phyloP scores from a whole-genome alignment of 2,329 filamentous ascomycete species.

The Neurospora crassa region DNA sequence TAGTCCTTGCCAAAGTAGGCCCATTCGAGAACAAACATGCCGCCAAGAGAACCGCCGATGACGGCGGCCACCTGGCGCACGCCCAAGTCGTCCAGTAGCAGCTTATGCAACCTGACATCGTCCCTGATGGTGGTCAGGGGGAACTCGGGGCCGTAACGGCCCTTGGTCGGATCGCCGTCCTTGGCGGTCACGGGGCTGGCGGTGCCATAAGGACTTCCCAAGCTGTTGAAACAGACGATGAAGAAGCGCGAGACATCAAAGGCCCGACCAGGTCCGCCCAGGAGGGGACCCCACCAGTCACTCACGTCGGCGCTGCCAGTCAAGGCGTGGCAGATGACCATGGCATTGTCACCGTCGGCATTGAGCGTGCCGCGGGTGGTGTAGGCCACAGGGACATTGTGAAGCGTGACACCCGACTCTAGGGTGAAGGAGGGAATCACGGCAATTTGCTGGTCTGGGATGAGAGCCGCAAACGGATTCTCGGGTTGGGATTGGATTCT shows the following conservation, averaged over 20 bases:
- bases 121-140: slow-evolving; percentile 91
- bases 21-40: slow-evolving; percentile 87
- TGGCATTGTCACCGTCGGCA: slow-evolving; percentile 51
- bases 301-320: slow-evolving; percentile 77
- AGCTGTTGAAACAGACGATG: slow-evolving; percentile 75
- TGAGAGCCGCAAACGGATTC: slow-evolving; percentile 81
- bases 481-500: slow-evolving; percentile 64
- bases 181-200: slow-evolving; percentile 85
- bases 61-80: slow-evolving; percentile 70
- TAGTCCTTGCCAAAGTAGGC: slow-evolving; percentile 85
- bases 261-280: slow-evolving; percentile 67
- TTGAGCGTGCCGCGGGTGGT: slow-evolving; percentile 55
- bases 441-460: slow-evolving; percentile 80
- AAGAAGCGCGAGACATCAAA: slow-evolving; percentile 81
- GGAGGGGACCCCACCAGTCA: slow-evolving; percentile 81
- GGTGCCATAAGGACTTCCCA: slow-evolving; percentile 77
- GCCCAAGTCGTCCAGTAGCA: slow-evolving; percentile 71
- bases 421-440: slow-evolving; percentile 84
- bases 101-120: slow-evolving; percentile 79
- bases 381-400: slow-evolving; percentile 65
- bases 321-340: slow-evolving; percentile 75
- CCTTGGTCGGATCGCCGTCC: slow-evolving; percentile 65
- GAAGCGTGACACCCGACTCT: slow-evolving; percentile 77
- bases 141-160: slow-evolving; percentile 88
- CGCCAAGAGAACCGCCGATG: slow-evolving; percentile 76